Percentiles rank a stretch among this genome's conserved stretches.
Conservation (phyloP, 805 yeast species). For the Myxozyma melibiosi region DNA sequence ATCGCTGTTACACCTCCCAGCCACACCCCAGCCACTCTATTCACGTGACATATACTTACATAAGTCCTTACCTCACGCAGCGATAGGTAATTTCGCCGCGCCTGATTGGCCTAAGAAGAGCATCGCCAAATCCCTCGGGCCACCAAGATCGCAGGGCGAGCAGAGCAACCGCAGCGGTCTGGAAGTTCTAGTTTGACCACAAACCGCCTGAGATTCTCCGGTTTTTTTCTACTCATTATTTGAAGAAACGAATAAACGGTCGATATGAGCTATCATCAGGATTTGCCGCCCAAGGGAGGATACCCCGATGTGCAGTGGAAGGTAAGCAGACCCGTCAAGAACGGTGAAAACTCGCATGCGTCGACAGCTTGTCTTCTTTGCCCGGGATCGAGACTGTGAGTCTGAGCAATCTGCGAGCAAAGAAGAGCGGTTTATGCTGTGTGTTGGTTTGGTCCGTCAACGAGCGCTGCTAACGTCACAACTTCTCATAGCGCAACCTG, state of each 20-base stretch:
- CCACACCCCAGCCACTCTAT: neutral
- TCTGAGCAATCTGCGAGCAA: neutral
- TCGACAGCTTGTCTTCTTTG: too few relatives aligned
- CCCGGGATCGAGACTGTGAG: too few relatives aligned
- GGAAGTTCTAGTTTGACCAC: too few relatives aligned
- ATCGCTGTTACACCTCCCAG: neutral
- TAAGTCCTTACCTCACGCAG: too few relatives aligned
- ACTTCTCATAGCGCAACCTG: constrained; percentile 55
- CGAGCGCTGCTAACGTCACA: neutral
- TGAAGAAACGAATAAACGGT: too few relatives aligned
- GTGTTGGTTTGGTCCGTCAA: too few relatives aligned
- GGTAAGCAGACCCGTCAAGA: constrained; percentile 35
- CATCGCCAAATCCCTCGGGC: too few relatives aligned
- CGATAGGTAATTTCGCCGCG: constrained; percentile 1
- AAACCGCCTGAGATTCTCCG: too few relatives aligned
- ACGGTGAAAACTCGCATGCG: too few relatives aligned
- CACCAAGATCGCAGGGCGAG: too few relatives aligned
- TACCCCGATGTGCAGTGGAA: constrained; percentile 88
- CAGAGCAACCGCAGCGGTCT: too few relatives aligned
- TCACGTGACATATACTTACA: neutral
- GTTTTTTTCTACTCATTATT: too few relatives aligned
- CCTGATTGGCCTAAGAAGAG: constrained; percentile 6
- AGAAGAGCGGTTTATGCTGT: neutral
- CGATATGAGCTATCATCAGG: constrained; percentile 50
- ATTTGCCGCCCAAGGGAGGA: constrained; percentile 84